phyloP scores from a whole-genome alignment of 2,329 filamentous ascomycete species.

The Colletotrichum incanum region DNA sequence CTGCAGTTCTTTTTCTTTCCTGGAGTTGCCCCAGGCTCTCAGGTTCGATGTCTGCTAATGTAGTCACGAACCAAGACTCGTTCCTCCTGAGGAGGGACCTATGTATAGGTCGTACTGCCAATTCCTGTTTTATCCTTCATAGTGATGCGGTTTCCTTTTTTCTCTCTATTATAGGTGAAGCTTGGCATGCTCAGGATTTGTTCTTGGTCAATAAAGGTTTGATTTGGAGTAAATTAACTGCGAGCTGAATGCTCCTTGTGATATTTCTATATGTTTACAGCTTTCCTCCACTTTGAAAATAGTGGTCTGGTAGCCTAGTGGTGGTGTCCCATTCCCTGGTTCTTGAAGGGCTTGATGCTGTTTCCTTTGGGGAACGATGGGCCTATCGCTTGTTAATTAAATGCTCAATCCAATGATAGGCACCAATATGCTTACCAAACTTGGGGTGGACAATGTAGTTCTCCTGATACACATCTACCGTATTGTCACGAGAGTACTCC shows the following conservation, averaged over 20 bases:
- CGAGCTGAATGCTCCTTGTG: accelerated
- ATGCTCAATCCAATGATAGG: background rate
- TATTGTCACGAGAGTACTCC: slow-evolving; percentile 30
- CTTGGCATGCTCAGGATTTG: no score
- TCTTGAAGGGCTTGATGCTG: slow-evolving; percentile 41
- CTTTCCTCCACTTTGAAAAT: background rate
- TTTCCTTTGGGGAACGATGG: slow-evolving; percentile 39
- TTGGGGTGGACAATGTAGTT: slow-evolving; percentile 42
- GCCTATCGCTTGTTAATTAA: slow-evolving; percentile 3
- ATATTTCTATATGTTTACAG: background rate
- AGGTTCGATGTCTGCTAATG: no score
- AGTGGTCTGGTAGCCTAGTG: background rate
- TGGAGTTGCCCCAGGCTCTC: background rate
- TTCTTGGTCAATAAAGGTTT: background rate
- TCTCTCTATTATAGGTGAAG: no score
- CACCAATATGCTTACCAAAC: slow-evolving; percentile 14
- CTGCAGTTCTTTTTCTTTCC: no score
- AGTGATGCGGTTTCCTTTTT: no score
- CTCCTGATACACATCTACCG: slow-evolving; percentile 38
- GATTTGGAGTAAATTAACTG: background rate
- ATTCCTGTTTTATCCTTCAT: background rate
- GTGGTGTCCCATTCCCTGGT: slow-evolving; percentile 31
- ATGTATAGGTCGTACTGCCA: background rate
- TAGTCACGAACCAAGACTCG: background rate
- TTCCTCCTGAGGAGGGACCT: background rate